These are phyloP conservation scores for Globisporangium middletonii DNA, from an alignment of 352 stramenopile species.

Conservation along the genomic window DNA sequence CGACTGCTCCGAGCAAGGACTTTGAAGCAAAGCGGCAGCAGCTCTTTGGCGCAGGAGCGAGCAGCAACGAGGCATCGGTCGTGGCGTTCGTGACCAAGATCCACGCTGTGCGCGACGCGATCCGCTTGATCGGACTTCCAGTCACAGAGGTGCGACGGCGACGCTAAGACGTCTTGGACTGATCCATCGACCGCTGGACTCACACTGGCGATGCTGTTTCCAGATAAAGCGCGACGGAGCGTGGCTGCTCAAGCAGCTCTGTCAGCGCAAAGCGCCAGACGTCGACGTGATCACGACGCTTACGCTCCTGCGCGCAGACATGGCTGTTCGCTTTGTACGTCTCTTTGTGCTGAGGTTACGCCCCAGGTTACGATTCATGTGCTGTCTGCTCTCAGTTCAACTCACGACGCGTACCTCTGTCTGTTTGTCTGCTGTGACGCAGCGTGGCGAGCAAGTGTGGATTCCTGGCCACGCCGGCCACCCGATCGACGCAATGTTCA, in stretches of 20 bases:
- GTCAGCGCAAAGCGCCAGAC: constrained; percentile 27
- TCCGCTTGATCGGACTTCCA: constrained; percentile 33
- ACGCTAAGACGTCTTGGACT: no score
- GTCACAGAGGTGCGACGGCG: constrained; percentile 20
- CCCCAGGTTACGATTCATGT: background rate
- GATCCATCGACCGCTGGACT: no score
- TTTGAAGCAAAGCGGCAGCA: constrained; percentile 46
- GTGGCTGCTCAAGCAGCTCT: constrained; percentile 57
- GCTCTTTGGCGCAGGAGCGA: constrained; percentile 24
- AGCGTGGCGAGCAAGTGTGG: constrained; percentile 81
- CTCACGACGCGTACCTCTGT: background rate
- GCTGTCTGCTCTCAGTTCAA: background rate
- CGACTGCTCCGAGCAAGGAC: constrained; percentile 28
- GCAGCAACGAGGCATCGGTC: constrained; percentile 11
- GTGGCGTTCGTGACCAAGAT: constrained; percentile 23
- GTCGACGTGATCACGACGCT: constrained; percentile 66
- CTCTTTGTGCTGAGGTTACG: background rate
- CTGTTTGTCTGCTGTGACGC: background rate
- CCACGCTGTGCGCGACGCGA: constrained; percentile 23
- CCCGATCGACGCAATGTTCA: constrained; percentile 76
- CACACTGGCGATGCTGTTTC: background rate
- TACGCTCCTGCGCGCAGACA: constrained; percentile 77
- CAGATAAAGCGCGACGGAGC: constrained; percentile 27
- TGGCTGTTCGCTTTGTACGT: constrained; percentile 71
- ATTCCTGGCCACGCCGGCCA: constrained; percentile 54